Evolutionary conservation across 179 eudicot species (phyloP).

Genomic region (Heliamphora pulchella): DNA sequence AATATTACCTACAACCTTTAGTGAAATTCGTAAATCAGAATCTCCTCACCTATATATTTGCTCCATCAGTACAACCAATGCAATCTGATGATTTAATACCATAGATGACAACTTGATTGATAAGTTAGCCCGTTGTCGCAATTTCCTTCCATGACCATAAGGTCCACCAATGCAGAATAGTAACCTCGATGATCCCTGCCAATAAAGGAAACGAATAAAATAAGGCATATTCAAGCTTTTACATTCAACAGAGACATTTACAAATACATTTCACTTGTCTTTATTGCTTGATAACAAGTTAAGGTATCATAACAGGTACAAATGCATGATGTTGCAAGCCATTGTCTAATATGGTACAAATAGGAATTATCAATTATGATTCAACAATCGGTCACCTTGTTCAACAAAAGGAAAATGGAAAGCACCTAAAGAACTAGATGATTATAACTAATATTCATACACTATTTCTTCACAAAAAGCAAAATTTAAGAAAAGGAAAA

Average conservation of each 20-base stretch:
- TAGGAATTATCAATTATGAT: background rate
- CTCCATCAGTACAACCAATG: constrained; percentile 77
- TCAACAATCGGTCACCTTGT: background rate
- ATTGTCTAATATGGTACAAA: background rate
- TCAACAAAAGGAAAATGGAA: background rate
- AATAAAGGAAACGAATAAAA: constrained; percentile 1
- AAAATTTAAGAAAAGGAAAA: background rate
- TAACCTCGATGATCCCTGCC: constrained; percentile 63
- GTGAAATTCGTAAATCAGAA: constrained; percentile 5
- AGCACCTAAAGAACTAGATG: background rate
- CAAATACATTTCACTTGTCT: background rate
- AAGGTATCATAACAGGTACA: background rate
- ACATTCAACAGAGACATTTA: background rate
- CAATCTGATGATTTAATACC: constrained; percentile 79
- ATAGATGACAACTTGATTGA: constrained; percentile 67
- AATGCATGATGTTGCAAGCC: background rate
- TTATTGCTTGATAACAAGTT: background rate
- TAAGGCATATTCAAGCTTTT: background rate
- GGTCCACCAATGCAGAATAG: constrained; percentile 83
- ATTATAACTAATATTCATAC: too few relatives aligned
- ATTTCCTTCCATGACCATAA: constrained; percentile 74
- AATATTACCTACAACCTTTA: background rate
- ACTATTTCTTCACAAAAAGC: too few relatives aligned
- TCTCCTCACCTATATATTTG: constrained; percentile 65
- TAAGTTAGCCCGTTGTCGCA: constrained; percentile 57